Base-by-base conservation (phyloP, 371 early-diverging fungal species). In the Cokeromyces recurvatus region DNA sequence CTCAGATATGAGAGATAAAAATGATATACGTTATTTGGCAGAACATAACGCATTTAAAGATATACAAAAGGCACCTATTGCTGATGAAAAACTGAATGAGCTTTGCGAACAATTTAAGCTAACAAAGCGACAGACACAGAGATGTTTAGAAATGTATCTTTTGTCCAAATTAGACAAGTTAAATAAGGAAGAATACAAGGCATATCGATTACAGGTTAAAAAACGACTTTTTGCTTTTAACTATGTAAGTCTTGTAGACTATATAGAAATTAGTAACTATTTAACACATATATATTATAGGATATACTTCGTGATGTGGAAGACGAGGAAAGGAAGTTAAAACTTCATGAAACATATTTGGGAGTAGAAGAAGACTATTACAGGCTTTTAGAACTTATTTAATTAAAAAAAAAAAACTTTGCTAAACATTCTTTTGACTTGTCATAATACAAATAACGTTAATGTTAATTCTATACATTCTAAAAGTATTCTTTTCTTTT, bases 141-240 rank as follows among this genome's bases (percentile, higher is more conserved):
- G 92, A 31, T 90, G 89, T 39, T 44, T 85, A 34, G 94, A 95
- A 61, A 84, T 95, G 60, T 63, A 79, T 10, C 47, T 89, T 46
- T 57, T 94, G 21, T 64, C 72, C 29, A 63, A 62, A 12, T 45
- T 90, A 34, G 75, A 82, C 53, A 71, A 70, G 37, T 46, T 66
- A 21, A 71, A 85, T 36, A 64, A 64, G 21, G 61, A 56, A 0
- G 78, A 57, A 17, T 79, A 77, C 48, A 72, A 70, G 41, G 59
- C 58, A 10, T 90, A 85, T 64, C 63, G 92, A 43, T 59, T 93
- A 36, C 85, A 82, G 53, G 89, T 95, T 14, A 95, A 95, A 66
- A 68, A 77, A 41, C 67, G 94, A 27, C 66, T 95, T 15, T 95
- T 82, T 61, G 59, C 70, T 21, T 86, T 85, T 47, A 92, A 94